Evolutionary conservation across 2,329 filamentous ascomycete genomes (phyloP).

Genomic region (Dactylonectria macrodidyma): DNA sequence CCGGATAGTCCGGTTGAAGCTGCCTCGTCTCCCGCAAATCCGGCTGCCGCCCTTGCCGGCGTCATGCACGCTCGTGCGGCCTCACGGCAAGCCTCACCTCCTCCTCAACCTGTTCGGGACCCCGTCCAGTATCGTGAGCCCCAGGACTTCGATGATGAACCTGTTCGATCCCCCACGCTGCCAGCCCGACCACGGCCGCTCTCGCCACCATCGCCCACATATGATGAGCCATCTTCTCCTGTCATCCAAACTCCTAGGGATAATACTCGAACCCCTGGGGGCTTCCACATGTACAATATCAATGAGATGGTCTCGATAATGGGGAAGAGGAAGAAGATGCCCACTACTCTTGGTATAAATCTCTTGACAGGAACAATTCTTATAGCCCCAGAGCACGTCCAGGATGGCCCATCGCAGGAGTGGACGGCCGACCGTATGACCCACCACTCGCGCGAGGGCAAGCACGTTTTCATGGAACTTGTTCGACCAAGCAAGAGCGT

Average conservation of each 20-base stretch:
- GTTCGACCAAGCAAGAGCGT: slow-evolving; percentile 93
- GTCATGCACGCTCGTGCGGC: slow-evolving; percentile 66
- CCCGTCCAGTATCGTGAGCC: slow-evolving; percentile 46
- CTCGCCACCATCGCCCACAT: slow-evolving; percentile 41
- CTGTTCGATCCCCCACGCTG: slow-evolving; percentile 55
- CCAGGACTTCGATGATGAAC: slow-evolving; percentile 49
- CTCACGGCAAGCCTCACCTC: slow-evolving; percentile 48
- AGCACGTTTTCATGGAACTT: slow-evolving; percentile 96
- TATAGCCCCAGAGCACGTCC: slow-evolving; percentile 87
- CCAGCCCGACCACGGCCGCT: slow-evolving; percentile 53
- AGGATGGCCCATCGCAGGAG: slow-evolving; percentile 88
- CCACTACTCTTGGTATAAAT: slow-evolving; percentile 96
- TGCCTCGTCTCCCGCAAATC: slow-evolving; percentile 54
- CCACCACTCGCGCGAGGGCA: slow-evolving; percentile 98
- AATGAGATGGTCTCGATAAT: slow-evolving; percentile 98
- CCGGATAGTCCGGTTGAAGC: slow-evolving; percentile 52
- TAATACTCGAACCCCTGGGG: slow-evolving; percentile 75
- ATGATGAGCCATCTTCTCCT: slow-evolving; percentile 42
- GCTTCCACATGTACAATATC: slow-evolving; percentile 96
- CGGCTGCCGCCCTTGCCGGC: slow-evolving; percentile 69
- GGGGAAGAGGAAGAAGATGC: slow-evolving; percentile 98
- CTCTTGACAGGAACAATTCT: slow-evolving; percentile 89
- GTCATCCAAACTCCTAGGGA: slow-evolving; percentile 52
- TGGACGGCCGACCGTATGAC: slow-evolving; percentile 96
- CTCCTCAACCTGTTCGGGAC: slow-evolving; percentile 47